phyloP scores from a whole-genome alignment of 1,139 yeast species.

The Ogataea hybrid region DNA sequence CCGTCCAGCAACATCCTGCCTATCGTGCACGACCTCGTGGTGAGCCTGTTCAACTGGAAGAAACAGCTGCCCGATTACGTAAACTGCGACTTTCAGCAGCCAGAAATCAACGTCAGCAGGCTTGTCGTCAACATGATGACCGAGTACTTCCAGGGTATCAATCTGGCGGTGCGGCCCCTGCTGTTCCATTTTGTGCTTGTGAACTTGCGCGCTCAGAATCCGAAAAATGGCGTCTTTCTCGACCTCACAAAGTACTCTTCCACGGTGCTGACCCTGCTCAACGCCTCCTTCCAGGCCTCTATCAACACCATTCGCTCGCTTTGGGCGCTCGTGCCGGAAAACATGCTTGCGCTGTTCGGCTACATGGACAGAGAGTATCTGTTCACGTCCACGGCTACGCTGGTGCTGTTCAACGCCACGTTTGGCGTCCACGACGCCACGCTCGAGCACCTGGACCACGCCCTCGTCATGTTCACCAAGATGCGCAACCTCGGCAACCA shows the following conservation, averaged over 20 bases:
- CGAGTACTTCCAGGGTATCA: slow-evolving; percentile 83
- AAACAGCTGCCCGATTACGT: slow-evolving; percentile 61
- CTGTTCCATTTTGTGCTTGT: slow-evolving; percentile 76
- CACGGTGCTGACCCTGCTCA: slow-evolving; percentile 63
- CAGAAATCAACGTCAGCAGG: slow-evolving; percentile 59
- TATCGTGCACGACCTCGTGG: slow-evolving; percentile 68
- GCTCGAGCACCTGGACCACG: slow-evolving; percentile 68
- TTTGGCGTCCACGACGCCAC: slow-evolving; percentile 84
- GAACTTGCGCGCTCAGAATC: slow-evolving; percentile 48
- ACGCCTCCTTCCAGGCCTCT: slow-evolving; percentile 83
- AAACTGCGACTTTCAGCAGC: slow-evolving; percentile 59
- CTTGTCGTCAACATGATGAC: slow-evolving; percentile 77
- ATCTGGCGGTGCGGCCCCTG: slow-evolving; percentile 77
- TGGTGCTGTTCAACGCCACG: slow-evolving; percentile 73
- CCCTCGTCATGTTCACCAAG: slow-evolving; percentile 63
- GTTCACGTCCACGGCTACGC: slow-evolving; percentile 77
- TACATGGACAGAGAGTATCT: slow-evolving; percentile 88
- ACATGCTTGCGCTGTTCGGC: slow-evolving; percentile 81
- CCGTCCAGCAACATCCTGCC: slow-evolving; percentile 75
- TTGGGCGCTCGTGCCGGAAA: slow-evolving; percentile 70
- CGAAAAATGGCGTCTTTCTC: slow-evolving; percentile 44
- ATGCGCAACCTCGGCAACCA: slow-evolving; percentile 77
- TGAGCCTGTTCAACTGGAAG: slow-evolving; percentile 70
- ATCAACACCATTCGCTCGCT: slow-evolving; percentile 72
- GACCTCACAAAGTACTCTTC: slow-evolving; percentile 69